Conservation (phyloP, 2,329 filamentous ascomycete species). For the Ciborinia camelliae region DNA sequence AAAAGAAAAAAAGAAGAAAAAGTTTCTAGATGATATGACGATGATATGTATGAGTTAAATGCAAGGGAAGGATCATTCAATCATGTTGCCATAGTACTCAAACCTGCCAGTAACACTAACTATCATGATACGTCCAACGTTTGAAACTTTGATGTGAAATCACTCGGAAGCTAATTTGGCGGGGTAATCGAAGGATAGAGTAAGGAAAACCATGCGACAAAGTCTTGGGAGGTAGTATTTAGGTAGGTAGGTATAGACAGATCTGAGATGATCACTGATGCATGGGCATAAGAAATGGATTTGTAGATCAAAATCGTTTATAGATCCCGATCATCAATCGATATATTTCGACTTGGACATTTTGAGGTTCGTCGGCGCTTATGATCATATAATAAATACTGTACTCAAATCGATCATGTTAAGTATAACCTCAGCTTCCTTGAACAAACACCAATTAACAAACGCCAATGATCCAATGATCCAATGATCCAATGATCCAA, state of each 20-base stretch:
- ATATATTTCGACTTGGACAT: neutral
- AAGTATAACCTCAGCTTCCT: too few species aligned
- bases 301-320: too few species aligned
- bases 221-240: too few species aligned
- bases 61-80: neutral
- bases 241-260: too few species aligned
- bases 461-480: too few species aligned
- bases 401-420: too few species aligned
- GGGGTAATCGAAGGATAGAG: neutral
- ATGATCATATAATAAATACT: too few species aligned
- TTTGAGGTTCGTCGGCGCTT: neutral
- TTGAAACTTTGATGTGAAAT: neutral
- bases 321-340: neutral
- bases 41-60: neutral
- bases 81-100: neutral
- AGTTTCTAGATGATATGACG: neutral
- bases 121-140: conserved; percentile 4
- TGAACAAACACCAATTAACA: too few species aligned
- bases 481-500: too few species aligned
- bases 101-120: conserved; percentile 15
- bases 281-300: too few species aligned
- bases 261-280: too few species aligned
- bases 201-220: neutral
- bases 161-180: neutral
- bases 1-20: neutral